These are phyloP conservation scores for Stachybotrys elegans DNA, from an alignment of 2,329 filamentous ascomycete species.

Conservation along the genomic window DNA sequence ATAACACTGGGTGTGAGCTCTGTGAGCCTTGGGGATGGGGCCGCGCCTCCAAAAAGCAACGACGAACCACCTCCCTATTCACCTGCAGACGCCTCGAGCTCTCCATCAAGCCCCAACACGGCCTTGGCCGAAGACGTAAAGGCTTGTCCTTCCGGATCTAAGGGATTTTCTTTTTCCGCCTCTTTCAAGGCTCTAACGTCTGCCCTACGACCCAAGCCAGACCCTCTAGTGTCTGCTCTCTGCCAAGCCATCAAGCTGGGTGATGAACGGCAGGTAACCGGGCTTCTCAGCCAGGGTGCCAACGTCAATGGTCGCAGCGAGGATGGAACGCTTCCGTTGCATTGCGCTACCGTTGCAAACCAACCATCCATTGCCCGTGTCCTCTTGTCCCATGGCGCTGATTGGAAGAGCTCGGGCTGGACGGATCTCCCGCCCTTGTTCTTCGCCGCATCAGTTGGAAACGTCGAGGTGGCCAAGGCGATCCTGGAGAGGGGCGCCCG, in stretches of 20 bases:
- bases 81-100: slow-evolving; percentile 6
- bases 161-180: slow-evolving; percentile 20
- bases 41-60: slow-evolving; percentile 4
- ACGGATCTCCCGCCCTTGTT: slow-evolving; percentile 15
- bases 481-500: slow-evolving; percentile 4
- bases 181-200: slow-evolving; percentile 30
- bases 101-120: slow-evolving; percentile 5
- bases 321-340: slow-evolving; percentile 14
- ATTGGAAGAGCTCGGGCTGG: slow-evolving; percentile 9
- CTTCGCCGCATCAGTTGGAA: slow-evolving; percentile 10
- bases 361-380: slow-evolving; percentile 16
- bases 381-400: slow-evolving; percentile 18
- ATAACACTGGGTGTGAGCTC: no score
- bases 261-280: slow-evolving; percentile 14
- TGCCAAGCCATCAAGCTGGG: slow-evolving; percentile 13
- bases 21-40: no score
- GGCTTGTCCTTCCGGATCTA: slow-evolving; percentile 13
- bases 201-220: slow-evolving; percentile 25
- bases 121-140: slow-evolving; percentile 1
- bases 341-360: slow-evolving; percentile 14
- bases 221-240: slow-evolving; percentile 30
- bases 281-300: slow-evolving; percentile 16
- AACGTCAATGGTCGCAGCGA: slow-evolving; percentile 19
- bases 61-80: slow-evolving; percentile 17
- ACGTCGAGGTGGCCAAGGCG: slow-evolving; percentile 4